Evolutionary conservation across 352 stramenopile species (phyloP), one percentile per base, ranked within the genome.

Genomic region (Phytophthora sojae): DNA sequence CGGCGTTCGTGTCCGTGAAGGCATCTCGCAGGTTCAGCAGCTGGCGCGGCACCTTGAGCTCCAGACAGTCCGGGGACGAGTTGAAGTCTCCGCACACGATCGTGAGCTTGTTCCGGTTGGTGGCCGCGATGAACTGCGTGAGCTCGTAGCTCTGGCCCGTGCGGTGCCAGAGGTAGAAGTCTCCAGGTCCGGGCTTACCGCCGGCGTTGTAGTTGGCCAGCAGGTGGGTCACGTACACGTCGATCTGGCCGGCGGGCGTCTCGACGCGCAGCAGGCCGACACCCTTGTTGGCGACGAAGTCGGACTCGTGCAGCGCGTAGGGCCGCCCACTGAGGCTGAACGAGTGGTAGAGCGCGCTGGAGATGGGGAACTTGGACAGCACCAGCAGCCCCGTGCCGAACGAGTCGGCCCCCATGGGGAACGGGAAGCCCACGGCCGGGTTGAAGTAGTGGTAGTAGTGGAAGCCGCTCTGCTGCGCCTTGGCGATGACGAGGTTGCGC

Each of bases 391-490:
- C 88, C 52, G 88, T 95, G 56, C 88, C 88, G 53, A 95, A 95
- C 15, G 81, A 83, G 60, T 93, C 88, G 6, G 86, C 67, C 5
- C 85, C 86, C 25, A 93, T 72, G 9, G 88, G 88, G 23, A 93
- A 75, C 0, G 88, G 88, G 63, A 95, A 95, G 8, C 88, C 88
- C 37, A 93, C 86, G 5, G 85, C 85, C 44, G 88, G 73, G 64
- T 93, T 89, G 53, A 95, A 95, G 79, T 95, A 95, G 75, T 95
- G 88, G 72, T 93, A 93, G 69, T 89, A 95, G 45, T 82, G 63
- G 67, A 91, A 91, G 0, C 88, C 88, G 5, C 69, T 79, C 30
- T 84, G 61, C 61, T 90, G 69, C 8, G 85, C 88, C 58, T 80
- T 80, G 32, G 73, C 54, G 60, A 95, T 83, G 68, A 95, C 76